A percentile compares a stretch with the other conserved stretches of the same genome.
These are phyloP conservation scores for Saccharum hybrid DNA, from an alignment of 202 grass and related monocot genomes.

Conservation along the genomic window DNA sequence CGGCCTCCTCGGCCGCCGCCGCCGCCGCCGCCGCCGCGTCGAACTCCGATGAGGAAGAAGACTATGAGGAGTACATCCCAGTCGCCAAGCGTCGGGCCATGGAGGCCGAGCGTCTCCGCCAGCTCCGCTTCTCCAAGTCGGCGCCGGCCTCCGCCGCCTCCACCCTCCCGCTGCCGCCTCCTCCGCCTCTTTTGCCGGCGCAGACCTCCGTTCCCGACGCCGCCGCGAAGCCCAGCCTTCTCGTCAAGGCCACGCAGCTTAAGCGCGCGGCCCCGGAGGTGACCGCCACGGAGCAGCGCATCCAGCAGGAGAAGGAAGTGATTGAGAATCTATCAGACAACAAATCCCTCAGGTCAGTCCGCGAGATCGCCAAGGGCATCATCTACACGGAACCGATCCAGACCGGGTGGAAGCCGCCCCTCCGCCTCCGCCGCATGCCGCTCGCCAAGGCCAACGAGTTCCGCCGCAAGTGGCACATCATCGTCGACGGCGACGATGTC, in stretches of 20 bases:
- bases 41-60: conserved; percentile 34
- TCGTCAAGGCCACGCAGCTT: conserved; percentile 79
- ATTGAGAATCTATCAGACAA: conserved; percentile 76
- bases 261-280: conserved; percentile 75
- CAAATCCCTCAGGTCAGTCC: conserved; percentile 83
- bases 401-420: conserved; percentile 88
- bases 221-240: conserved; percentile 67
- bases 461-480: conserved; percentile 91
- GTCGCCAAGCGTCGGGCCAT: conserved; percentile 79
- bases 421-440: conserved; percentile 77
- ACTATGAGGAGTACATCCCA: conserved; percentile 81
- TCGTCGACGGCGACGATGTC: conserved; percentile 79
- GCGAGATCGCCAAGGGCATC: conserved; percentile 94
- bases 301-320: conserved; percentile 79
- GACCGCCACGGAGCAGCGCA: conserved; percentile 59
- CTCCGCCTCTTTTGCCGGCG: background rate
- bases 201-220: conserved; percentile 15
- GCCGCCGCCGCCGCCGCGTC: background rate
- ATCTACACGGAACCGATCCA: conserved; percentile 69
- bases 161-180: conserved; percentile 29
- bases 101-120: conserved; percentile 75
- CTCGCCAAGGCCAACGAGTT: conserved; percentile 58
- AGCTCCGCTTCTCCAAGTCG: conserved; percentile 50
- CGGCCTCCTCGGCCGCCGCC: conserved; percentile 22
- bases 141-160: conserved; percentile 25